Conservation (phyloP, 2,329 filamentous ascomycete species). For the Ilyonectria sp. region DNA sequence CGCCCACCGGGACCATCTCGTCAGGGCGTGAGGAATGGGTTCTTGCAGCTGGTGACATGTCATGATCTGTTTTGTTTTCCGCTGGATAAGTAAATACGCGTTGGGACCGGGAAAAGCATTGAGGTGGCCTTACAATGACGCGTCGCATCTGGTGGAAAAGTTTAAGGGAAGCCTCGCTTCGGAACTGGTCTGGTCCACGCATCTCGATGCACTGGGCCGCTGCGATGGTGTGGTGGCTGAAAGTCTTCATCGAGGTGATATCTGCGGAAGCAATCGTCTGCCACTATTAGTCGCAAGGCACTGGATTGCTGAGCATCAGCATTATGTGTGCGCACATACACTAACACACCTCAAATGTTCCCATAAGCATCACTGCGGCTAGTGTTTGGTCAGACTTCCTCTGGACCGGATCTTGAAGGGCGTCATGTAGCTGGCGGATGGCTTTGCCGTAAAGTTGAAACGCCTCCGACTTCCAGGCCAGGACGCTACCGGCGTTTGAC, state of each 20-base stretch:
- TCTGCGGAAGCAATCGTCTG: constrained; percentile 40
- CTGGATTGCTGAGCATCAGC: neutral
- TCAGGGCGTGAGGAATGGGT: constrained; percentile 36
- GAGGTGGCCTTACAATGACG: constrained; percentile 31
- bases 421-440: constrained; percentile 28
- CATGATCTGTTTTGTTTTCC: constrained; percentile 23
- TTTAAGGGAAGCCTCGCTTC: constrained; percentile 25
- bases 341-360: constrained; percentile 32
- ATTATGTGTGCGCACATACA: constrained; percentile 9
- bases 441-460: constrained; percentile 37
- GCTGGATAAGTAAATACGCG: too few relatives aligned
- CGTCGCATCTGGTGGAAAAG: constrained; percentile 40
- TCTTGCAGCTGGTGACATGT: constrained; percentile 44
- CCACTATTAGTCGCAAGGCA: neutral
- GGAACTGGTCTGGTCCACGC: constrained; percentile 38
- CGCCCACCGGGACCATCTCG: constrained; percentile 40
- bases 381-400: constrained; percentile 39
- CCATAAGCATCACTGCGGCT: constrained; percentile 41
- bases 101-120: neutral
- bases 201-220: constrained; percentile 42
- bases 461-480: constrained; percentile 36
- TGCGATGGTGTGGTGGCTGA: constrained; percentile 39
- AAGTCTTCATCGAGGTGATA: constrained; percentile 35
- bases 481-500: constrained; percentile 35
- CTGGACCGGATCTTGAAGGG: constrained; percentile 29